Evolutionary conservation across 345 rosid genomes (phyloP).

Genomic region (Turnera subulata): DNA sequence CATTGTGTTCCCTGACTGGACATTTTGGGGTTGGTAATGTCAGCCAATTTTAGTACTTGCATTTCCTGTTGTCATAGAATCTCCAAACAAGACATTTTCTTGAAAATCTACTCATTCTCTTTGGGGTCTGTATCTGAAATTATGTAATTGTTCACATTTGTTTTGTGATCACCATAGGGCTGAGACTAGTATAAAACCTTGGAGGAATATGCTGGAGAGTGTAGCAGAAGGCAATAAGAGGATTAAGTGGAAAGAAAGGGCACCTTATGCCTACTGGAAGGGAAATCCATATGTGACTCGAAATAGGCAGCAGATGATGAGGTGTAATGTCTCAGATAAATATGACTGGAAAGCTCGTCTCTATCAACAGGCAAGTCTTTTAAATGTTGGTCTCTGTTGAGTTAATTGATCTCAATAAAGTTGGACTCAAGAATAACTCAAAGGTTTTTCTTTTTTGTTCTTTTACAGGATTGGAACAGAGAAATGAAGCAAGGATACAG

Average conservation of each 20-base stretch:
- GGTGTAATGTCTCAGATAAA: conserved; percentile 18
- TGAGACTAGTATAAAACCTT: conserved; percentile 46
- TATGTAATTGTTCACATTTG: too few relatives aligned
- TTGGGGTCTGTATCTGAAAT: too few relatives aligned
- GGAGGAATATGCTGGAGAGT: conserved; percentile 29
- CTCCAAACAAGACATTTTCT: too few relatives aligned
- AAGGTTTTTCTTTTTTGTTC: too few relatives aligned
- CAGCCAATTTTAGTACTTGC: too few relatives aligned
- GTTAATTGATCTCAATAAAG: too few relatives aligned
- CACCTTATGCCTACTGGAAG: conserved; percentile 60
- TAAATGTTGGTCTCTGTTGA: too few relatives aligned
- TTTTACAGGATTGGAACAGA: conserved; percentile 40
- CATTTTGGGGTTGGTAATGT: conserved; percentile 52
- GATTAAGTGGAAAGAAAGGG: conserved; percentile 51
- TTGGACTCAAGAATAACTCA: too few relatives aligned
- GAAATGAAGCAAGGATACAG: too few relatives aligned
- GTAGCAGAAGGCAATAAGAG: conserved; percentile 39
- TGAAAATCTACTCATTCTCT: too few relatives aligned
- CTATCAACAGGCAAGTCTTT: conserved; percentile 20
- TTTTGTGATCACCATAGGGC: conserved; percentile 31
- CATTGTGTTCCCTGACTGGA: conserved; percentile 48
- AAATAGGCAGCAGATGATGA: conserved; percentile 34
- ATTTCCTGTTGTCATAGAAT: too few relatives aligned
- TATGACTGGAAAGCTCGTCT: conserved; percentile 26
- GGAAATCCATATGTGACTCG: conserved; percentile 33